A percentile compares a stretch with the other conserved stretches of the same genome.
Conservation (phyloP, 1,284 basidiomycete species). For the Filobasidium uniguttulatum region DNA sequence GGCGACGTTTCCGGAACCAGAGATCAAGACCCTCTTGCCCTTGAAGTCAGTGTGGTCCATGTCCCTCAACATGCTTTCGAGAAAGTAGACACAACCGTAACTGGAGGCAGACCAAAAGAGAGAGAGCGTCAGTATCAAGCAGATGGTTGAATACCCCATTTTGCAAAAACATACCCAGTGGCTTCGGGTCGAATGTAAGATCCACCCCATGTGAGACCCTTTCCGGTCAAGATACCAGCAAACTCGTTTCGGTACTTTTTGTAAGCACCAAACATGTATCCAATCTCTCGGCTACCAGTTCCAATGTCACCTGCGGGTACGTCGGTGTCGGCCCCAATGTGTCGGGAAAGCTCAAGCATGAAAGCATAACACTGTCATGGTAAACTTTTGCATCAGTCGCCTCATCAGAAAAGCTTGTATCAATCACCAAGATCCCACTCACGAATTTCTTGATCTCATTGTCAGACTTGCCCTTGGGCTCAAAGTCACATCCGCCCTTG, state of each 20-base stretch:
- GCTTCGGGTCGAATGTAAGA: conserved; percentile 59
- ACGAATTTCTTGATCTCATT: conserved; percentile 59
- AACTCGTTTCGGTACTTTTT: conserved; percentile 63
- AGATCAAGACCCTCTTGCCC: conserved; percentile 53
- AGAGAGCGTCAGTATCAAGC: background rate
- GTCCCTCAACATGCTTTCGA: conserved; percentile 44
- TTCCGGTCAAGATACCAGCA: conserved; percentile 62
- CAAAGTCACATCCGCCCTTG: conserved; percentile 57
- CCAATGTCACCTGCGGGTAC: conserved; percentile 67
- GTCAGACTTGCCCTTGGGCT: conserved; percentile 70
- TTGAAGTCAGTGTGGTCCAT: conserved; percentile 40
- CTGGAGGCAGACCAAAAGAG: too few relatives aligned
- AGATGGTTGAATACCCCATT: too few relatives aligned
- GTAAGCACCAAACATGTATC: conserved; percentile 60
- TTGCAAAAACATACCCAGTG: conserved; percentile 37
- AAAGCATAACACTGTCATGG: conserved; percentile 42
- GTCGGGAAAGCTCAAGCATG: conserved; percentile 58
- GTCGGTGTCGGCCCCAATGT: conserved; percentile 62
- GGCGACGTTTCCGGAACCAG: conserved; percentile 59
- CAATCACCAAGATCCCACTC: conserved; percentile 17
- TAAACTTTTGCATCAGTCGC: background rate
- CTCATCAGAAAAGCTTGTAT: background rate
- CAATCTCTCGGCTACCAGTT: conserved; percentile 55
- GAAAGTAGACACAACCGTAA: conserved; percentile 67
- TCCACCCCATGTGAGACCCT: conserved; percentile 60